Evolutionary conservation across 495 filamentous ascomycete species (phyloP).

Genomic region (Chaetomium fimeti): DNA sequence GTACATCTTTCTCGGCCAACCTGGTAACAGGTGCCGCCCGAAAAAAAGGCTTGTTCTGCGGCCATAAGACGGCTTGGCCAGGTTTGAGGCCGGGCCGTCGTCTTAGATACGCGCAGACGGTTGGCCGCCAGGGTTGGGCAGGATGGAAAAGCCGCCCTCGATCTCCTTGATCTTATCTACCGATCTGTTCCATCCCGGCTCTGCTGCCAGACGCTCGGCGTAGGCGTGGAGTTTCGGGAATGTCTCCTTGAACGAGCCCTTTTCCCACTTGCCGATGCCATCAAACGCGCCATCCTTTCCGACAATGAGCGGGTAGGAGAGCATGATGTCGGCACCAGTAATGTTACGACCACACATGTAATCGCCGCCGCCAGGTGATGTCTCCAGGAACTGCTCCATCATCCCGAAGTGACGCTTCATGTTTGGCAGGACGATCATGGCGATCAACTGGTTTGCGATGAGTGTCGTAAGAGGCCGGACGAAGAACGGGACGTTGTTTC

Average conservation of each 20-base stretch:
- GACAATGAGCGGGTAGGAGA: conserved; percentile 69
- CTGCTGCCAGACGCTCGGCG: conserved; percentile 56
- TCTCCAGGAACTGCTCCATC: conserved; percentile 67
- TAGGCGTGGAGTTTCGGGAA: conserved; percentile 58
- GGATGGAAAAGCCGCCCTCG: conserved; percentile 54
- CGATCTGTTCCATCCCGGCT: conserved; percentile 57
- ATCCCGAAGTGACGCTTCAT: conserved; percentile 65
- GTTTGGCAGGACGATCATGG: conserved; percentile 60
- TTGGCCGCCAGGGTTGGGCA: conserved; percentile 16
- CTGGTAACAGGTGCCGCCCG: neutral
- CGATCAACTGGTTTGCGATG: conserved; percentile 61
- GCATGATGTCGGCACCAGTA: conserved; percentile 74
- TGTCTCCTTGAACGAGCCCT: conserved; percentile 30
- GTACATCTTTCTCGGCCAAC: neutral
- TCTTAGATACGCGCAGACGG: conserved; percentile 15
- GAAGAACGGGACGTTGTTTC: conserved; percentile 72
- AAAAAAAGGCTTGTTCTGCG: neutral
- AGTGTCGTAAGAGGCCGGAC: conserved; percentile 67
- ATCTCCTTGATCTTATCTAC: conserved; percentile 61
- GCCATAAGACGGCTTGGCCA: neutral
- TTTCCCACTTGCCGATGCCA: conserved; percentile 38
- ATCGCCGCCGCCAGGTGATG: conserved; percentile 59
- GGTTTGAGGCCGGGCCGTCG: neutral
- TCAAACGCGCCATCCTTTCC: conserved; percentile 58
- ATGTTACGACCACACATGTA: conserved; percentile 69